Evolutionary conservation across 169 alveolate genomes (phyloP), one percentile per base, ranked within the genome.

Genomic region (Theileria equi): DNA sequence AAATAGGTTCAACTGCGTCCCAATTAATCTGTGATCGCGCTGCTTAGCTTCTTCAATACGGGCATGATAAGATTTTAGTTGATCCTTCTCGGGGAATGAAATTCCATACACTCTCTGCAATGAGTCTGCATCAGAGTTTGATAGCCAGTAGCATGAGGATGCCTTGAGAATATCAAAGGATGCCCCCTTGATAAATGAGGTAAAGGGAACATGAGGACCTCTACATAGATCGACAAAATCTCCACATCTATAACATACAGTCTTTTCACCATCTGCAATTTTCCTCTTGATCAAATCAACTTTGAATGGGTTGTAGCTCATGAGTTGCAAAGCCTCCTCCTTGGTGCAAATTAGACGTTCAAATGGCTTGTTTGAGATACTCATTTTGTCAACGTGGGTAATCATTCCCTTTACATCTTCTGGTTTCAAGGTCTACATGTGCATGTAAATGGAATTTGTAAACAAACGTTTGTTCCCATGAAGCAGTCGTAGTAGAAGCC

Each of bases 141-240:
- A 99, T 40, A 97, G 92, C 99, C 99, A 98, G 87, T 98, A 96
- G n/a, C 99, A 96, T 17, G 99, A 92, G 5, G 99, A 95, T 80
- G 96, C 94, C 89, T 96, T 97, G 32, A 94, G 89, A 1, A 97
- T 93, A 72, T 88, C 86, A 67, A 95, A 94, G 36, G 98, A 98
- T 81, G 95, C 96, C 49, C 40, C 67, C 19, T 29, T 55, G 32
- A 95, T 95, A 52, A 87, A 83, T 5, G 95, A 95, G 13, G 99
- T 95, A 65, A 91, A 76, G 38, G 98, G 99, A 36, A 98, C 61
- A 82, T 98, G 99, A 1, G 99, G 99, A 10, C 99, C 99, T 38
- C 97, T 92, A 69, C 99, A 98, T 34, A 98, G 86, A 80, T 98
- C 99, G 45, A 98, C 97, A 59, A 98, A 90, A 53, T 89, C 86